Percentiles rank a stretch among this genome's conserved stretches.
These are phyloP conservation scores for carrot (Daucus carota) DNA, from an alignment of 129 eudicot species.

Conservation along the genomic window DH1_v3.0 NC_030382.2:12260501-12261000, in stretches of 20 bases:
- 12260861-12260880: conserved; percentile 34
- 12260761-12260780: conserved; percentile 91
- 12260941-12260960: neutral
- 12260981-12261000: neutral
- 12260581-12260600: conserved; percentile 61
- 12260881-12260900: neutral
- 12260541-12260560: conserved; percentile 90
- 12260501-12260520: conserved; percentile 77
- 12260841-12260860: conserved; percentile 87
- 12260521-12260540: conserved; percentile 81
- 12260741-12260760: conserved; percentile 82
- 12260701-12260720: conserved; percentile 20
- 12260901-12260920: neutral
- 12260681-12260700: neutral
- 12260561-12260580: conserved; percentile 68
- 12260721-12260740: conserved; percentile 67
- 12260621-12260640: neutral
- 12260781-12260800: conserved; percentile 76
- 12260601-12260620: conserved; percentile 34
- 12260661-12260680: neutral
- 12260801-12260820: conserved; percentile 64
- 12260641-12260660: neutral
- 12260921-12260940: neutral
- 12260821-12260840: conserved; percentile 92
- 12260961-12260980: neutral